phyloP scores from a whole-genome alignment of 1,284 basidiomycete genomes.

The Singerocomus rubriflavus region DNA sequence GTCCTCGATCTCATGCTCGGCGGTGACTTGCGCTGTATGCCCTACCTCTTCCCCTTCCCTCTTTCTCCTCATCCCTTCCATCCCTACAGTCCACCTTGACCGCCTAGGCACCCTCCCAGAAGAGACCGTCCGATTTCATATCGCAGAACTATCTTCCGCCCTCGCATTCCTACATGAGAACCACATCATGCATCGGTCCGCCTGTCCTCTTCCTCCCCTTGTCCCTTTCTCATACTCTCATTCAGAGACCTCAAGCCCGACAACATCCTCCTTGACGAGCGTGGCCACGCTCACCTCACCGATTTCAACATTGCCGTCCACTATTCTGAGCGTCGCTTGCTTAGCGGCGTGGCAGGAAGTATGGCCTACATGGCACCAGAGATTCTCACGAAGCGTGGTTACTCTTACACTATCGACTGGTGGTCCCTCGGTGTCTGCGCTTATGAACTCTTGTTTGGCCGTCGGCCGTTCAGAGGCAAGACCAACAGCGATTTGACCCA shows the following conservation, averaged over 20 bases:
- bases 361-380: constrained; percentile 99
- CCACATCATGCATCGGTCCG: constrained; percentile 91
- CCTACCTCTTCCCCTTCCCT: constrained; percentile 26
- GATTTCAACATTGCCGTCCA: constrained; percentile 99
- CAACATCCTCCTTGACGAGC: constrained; percentile 94
- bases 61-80: constrained; percentile 19
- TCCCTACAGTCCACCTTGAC: constrained; percentile 82
- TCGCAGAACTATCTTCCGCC: constrained; percentile 87
- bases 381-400: constrained; percentile 81
- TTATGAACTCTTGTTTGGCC: constrained; percentile 89
- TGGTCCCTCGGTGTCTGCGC: constrained; percentile 94
- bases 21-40: constrained; percentile 90
- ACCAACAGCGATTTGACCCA: constrained; percentile 89
- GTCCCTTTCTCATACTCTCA: constrained; percentile 13
- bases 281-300: constrained; percentile 94
- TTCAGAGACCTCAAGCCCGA: constrained; percentile 93
- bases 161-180: constrained; percentile 91
- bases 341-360: constrained; percentile 96
- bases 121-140: constrained; percentile 84
- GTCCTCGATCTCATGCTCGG: constrained; percentile 98
- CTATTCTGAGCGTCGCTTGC: constrained; percentile 76
- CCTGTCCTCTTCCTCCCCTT: constrained; percentile 30
- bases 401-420: constrained; percentile 92
- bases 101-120: constrained; percentile 81
- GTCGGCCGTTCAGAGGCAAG: constrained; percentile 88